Conservation (phyloP, 1,284 basidiomycete genomes). For the Heterobasidion annosum region DNA sequence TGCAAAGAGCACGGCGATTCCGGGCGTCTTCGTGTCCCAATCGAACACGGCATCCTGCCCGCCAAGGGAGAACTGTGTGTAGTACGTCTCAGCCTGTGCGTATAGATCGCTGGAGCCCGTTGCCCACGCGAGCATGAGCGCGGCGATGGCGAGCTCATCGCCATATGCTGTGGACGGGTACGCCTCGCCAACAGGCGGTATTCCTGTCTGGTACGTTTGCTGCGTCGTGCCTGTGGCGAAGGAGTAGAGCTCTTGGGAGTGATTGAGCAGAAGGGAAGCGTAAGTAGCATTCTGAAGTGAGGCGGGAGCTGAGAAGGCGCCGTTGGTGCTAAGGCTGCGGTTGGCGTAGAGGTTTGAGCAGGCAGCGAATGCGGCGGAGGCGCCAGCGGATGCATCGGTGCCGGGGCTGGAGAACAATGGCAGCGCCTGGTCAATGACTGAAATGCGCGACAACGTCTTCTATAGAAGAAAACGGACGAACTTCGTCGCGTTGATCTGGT, state of each 20-base stretch:
- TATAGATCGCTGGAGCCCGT: conserved; percentile 55
- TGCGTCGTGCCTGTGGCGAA: conserved; percentile 60
- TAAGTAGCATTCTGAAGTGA: conserved; percentile 72
- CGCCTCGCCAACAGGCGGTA: conserved; percentile 52
- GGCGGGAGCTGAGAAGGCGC: conserved; percentile 47
- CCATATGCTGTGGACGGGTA: conserved; percentile 69
- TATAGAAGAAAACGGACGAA: conserved; percentile 9
- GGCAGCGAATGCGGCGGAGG: conserved; percentile 80
- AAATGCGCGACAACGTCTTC: not conserved
- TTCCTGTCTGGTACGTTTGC: conserved; percentile 56
- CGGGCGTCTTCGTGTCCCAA: conserved; percentile 83
- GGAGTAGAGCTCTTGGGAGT: conserved; percentile 67
- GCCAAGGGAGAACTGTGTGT: conserved; percentile 46
- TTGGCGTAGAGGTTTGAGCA: conserved; percentile 74
- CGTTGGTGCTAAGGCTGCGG: conserved; percentile 18
- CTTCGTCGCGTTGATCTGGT: conserved; percentile 65
- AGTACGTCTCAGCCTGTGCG: conserved; percentile 57
- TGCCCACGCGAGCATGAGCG: conserved; percentile 69
- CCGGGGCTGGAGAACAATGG: conserved; percentile 45
- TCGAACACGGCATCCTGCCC: conserved; percentile 64
- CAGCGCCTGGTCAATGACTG: not conserved
- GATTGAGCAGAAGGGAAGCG: conserved; percentile 55
- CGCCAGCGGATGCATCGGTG: conserved; percentile 80
- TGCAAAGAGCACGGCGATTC: conserved; percentile 65
- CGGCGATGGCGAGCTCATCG: conserved; percentile 68